Conservation (phyloP, 306 rosid genomes). For the Clitoria ternatea region DNA sequence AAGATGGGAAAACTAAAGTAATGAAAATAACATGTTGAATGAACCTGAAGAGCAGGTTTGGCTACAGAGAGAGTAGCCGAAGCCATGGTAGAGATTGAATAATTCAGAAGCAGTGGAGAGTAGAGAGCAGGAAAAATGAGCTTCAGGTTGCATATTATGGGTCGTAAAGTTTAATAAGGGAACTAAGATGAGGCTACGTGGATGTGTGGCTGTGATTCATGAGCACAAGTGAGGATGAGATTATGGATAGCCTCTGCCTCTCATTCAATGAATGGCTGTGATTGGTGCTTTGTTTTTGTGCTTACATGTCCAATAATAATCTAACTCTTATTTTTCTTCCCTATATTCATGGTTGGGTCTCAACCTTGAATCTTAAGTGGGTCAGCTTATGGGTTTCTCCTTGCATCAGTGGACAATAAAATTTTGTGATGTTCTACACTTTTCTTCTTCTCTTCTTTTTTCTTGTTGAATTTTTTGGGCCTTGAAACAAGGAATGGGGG, state of each 20-base stretch:
- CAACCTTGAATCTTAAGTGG: not conserved
- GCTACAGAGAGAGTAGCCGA: conserved; percentile 91
- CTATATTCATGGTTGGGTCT: conserved; percentile 24
- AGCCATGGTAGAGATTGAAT: conserved; percentile 56
- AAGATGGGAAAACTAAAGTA: not conserved
- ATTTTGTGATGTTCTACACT: not conserved
- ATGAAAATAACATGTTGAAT: conserved; percentile 8
- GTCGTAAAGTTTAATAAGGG: conserved; percentile 30
- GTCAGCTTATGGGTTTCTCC: not conserved
- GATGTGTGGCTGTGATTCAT: conserved; percentile 51
- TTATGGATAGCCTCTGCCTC: conserved; percentile 78
- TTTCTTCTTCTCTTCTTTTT: not conserved
- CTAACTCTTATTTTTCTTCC: not conserved
- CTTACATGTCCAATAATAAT: conserved; percentile 26
- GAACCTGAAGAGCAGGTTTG: conserved; percentile 88
- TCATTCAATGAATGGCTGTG: conserved; percentile 56
- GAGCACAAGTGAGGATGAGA: conserved; percentile 62
- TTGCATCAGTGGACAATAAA: conserved; percentile 9
- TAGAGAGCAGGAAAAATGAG: not conserved
- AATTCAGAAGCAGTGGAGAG: conserved; percentile 8
- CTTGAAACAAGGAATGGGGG: not conserved
- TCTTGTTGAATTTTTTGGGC: not conserved
- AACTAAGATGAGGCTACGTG: conserved; percentile 12
- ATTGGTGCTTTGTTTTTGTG: conserved; percentile 31
- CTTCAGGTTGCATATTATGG: conserved; percentile 21